Evolutionary conservation across 768 basidiomycete genomes (phyloP), one percentile per base, ranked within the genome.

Genomic region (Tulasnella sp.): DNA sequence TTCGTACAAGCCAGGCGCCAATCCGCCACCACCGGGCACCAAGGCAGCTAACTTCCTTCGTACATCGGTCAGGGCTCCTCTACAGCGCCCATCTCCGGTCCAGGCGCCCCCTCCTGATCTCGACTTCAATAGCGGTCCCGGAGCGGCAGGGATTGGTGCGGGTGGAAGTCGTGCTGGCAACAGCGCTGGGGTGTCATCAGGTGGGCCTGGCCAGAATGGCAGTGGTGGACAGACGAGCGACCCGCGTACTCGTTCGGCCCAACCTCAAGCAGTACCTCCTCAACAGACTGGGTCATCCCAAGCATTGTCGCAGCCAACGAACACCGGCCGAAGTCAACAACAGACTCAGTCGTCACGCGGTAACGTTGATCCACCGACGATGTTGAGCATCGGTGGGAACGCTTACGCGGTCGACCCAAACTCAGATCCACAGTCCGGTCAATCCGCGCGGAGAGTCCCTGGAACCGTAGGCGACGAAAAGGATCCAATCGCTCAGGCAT

Each of bases 141-240:
- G 87, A 61, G 73, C 75, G 1, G 85, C 85, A 1, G 88, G 87
- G 15, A 73, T 87, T 4, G 87, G 88, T 15, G 84, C 86, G 2
- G 82, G 80, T 15, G 57, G 57, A 15, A 49, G 4, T 17, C 50
- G 50, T 9, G 21, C 50, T n/a, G 41, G 44, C 22, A 46, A 4
- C 12, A 10, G 46, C 46, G 46, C 19, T 48, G 19, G 19, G n/a
- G 7, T 7, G 19, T 7, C 34, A 15, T 38, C 34, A 15, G 15
- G 34, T 38, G 46, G 46, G n/a, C n/a, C n/a, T n/a, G n/a, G n/a
- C n/a, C n/a, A n/a, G n/a, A 22, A 21, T 48, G 41, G 41, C 27
- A 41, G 15, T 15, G 21, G 30, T 24, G 45, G 25, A 19, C 29
- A 21, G 3, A 34, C 31, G 19, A n/a, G 17, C 3, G 57, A 44